These are phyloP conservation scores for Exserohilum turcica DNA, from an alignment of 2,329 filamentous ascomycete genomes.

Conservation along the genomic window DNA sequence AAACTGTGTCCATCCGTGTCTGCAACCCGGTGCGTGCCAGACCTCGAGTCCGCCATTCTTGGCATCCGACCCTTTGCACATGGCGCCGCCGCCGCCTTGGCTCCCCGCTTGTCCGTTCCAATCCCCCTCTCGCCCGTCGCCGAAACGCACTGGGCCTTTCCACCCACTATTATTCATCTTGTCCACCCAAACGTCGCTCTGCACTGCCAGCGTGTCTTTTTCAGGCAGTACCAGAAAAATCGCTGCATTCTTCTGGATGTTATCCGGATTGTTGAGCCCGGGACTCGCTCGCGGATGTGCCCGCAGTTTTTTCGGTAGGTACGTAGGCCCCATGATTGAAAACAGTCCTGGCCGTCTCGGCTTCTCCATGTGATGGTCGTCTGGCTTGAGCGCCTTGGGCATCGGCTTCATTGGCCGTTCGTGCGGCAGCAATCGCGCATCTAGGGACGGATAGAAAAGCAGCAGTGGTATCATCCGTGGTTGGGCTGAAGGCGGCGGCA, in stretches of 20 bases:
- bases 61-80: conserved; percentile 12
- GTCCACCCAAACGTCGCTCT: conserved; percentile 52
- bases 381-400: conserved; percentile 42
- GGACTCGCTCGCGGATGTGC: conserved; percentile 50
- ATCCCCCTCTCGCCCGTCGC: conserved; percentile 40
- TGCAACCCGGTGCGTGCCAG: conserved; percentile 43
- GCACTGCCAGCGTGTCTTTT: conserved; percentile 49
- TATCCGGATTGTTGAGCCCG: conserved; percentile 42
- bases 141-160: conserved; percentile 42
- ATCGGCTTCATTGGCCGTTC: conserved; percentile 46
- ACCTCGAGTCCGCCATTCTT: conserved; percentile 46
- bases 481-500: conserved; percentile 44
- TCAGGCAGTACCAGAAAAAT: conserved; percentile 51
- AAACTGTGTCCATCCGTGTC: conserved; percentile 53
- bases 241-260: conserved; percentile 47
- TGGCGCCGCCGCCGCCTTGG: conserved; percentile 22
- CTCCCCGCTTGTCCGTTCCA: conserved; percentile 36
- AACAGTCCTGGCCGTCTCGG: conserved; percentile 44
- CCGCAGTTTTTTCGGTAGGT: conserved; percentile 47
- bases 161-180: conserved; percentile 44
- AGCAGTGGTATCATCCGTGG: conserved; percentile 47
- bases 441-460: conserved; percentile 52
- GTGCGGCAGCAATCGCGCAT: conserved; percentile 49
- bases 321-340: conserved; percentile 50
- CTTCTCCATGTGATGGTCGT: conserved; percentile 37